Base-by-base conservation (phyloP, 352 stramenopile species). In the Nothophytophthora sp. region DNA sequence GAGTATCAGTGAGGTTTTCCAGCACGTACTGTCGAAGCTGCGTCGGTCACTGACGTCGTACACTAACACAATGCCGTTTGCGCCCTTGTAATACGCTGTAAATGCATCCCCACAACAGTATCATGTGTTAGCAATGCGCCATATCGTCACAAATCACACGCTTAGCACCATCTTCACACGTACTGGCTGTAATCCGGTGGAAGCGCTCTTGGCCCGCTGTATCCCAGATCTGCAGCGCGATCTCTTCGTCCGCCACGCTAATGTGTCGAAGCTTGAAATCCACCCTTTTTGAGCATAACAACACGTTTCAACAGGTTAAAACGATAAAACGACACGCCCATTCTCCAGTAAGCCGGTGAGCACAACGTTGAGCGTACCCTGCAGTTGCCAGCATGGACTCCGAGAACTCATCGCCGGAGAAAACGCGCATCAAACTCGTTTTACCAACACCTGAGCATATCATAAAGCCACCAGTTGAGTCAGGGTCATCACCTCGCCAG, bases 211-310 rank as follows among this genome's bases (percentile, higher is more conserved):
- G 91, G 24, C 93, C 93, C 15, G 93, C 92, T 12, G 93, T 98
- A 69, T 98, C 93, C 93, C 93, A 98, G 40, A 98, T 96, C 64
- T 98, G 93, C 36, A 97, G 64, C 27, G 92, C 86, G 27, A 92
- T 85, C 30, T 96, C 78, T 58, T 96, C 81, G 16, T 96, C 84
- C 33, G 74, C 70, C 15, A 93, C 68, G 16, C 69, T 76, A 64
- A 96, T 88, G 50, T 95, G 83, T 35, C 90, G 89, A 13, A 96
- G 70, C 59, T 98, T 98, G 54, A 98, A 98, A 57, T 98, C 90
- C 32, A 98, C 92, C 49, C 84, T 94, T 38, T 36, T 37, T 23
- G 6, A 58, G 19, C 3, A 12, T 32, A 44, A 16, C 20, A 36
- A 60, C 16, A n/a, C n/a, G n/a, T n/a, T n/a, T n/a, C n/a, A n/a